Evolutionary conservation across 192 early-diverging fungal genomes (phyloP), one percentile per base, ranked within the genome.

Genomic region (Oehlia diaphana): DNA sequence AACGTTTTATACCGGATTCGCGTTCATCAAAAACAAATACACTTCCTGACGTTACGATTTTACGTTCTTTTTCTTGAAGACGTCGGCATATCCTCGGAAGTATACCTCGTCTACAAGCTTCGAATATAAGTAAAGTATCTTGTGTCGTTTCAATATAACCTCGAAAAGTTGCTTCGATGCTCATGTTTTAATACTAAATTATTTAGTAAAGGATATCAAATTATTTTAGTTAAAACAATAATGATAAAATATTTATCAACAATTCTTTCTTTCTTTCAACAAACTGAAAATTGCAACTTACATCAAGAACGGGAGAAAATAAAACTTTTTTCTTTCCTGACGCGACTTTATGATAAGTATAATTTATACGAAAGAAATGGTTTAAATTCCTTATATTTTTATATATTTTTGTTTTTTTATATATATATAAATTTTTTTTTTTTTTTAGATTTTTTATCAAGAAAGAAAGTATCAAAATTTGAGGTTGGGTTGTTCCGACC

Each of bases 21-120:
- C 90, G 86, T 84, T 96, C 94, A 79, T 95, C 92, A 87, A 95
- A 96, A 61, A 96, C 92, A 62, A 95, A 92, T n/a, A 95, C 88
- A 4, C 92, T 91, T 42, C 95, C 95, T 16, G 90, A 92, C 66
- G 85, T 79, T 63, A 96, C 92, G 63, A 88, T 86, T 64, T 88
- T 87, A 79, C 92, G 89, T 77, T 96, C 93, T 70, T 84, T 82
- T 37, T 94, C 93, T 76, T 92, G 91, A 9, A 95, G 87, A 26
- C 95, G 86, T n/a, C 92, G 85, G 35, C 86, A 85, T 50, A 95
- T 88, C 70, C 89, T 91, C 14, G 92, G 90, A 31, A 95, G 74
- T 2, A 92, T 79, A 31, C 90, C 90, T 53, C 87, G 85, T 63
- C 92, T 88, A 76, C 92, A 93, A 0, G 94, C 95, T 86, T 95